These are phyloP conservation scores for Candida freyschussii DNA, from an alignment of 1,139 yeast genomes.

Conservation along the genomic window DNA sequence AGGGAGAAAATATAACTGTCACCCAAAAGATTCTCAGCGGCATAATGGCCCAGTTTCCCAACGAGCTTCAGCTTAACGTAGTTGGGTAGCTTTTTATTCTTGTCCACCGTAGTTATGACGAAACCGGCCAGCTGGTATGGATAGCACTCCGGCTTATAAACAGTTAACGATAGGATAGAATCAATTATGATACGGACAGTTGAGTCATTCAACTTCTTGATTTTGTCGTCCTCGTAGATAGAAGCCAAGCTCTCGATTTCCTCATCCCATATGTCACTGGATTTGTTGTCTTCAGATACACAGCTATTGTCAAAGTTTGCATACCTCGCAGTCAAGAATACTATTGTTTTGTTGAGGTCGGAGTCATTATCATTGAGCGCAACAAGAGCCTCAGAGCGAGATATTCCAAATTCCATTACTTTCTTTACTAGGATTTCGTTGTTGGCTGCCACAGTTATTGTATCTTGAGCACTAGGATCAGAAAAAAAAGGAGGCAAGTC, in stretches of 20 bases:
- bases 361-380: conserved; percentile 39
- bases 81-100: conserved; percentile 51
- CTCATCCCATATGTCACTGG: conserved; percentile 57
- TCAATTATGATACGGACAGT: conserved; percentile 17
- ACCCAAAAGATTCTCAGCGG: conserved; percentile 49
- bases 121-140: conserved; percentile 63
- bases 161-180: conserved; percentile 39
- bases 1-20: conserved; percentile 63
- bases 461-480: conserved; percentile 42
- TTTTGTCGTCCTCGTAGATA: conserved; percentile 42
- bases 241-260: conserved; percentile 68
- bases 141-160: conserved; percentile 49
- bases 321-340: conserved; percentile 43
- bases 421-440: conserved; percentile 49
- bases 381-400: conserved; percentile 55
- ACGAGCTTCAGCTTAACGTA: conserved; percentile 69
- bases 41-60: conserved; percentile 39
- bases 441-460: conserved; percentile 43
- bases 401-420: conserved; percentile 62
- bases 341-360: conserved; percentile 50
- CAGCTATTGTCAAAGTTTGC: conserved; percentile 24
- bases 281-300: conserved; percentile 23
- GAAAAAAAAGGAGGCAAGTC: conserved; percentile 60
- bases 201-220: conserved; percentile 27
- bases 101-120: conserved; percentile 45